Base-by-base conservation (phyloP, 495 filamentous ascomycete species). In the Hypomontagnella monticulosa region DNA sequence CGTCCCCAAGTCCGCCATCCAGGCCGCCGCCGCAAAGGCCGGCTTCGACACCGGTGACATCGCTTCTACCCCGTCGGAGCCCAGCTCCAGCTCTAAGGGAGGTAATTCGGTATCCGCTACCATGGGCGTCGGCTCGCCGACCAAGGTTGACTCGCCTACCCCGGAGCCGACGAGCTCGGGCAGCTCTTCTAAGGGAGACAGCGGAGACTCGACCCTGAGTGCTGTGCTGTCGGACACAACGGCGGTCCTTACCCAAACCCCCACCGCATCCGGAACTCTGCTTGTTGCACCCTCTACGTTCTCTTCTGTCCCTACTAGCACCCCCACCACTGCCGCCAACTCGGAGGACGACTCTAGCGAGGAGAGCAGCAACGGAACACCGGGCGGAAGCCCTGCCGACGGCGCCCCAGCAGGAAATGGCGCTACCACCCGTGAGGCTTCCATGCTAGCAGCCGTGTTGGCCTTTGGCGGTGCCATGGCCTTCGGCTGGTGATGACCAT, bases 361-460 rank as follows among this genome's bases (percentile, higher is more conserved):
- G 36, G 47, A 52, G 37, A 14, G 23, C 16, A 36, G 11, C 18
- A 27, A 60, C 27, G 41, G 59, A 18, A 23, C 57, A 14, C 20
- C 44, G 20, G 58, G 61, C 55, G 41, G 67, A 30, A 54, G 49
- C 49, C 34, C 61, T 3, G 44, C 63, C 9, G 43, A 41, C 15
- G 34, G 56, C 33, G 34, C 40, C 12, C 48, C 63, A 3, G 37
- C 34, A 9, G 43, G 55, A 1, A 47, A 43, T 9, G 55, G 49
- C 2, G 67, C 60, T 18, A 40, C 63, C 0, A 54, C 48, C 10
- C 54, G 56, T 40, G 49, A 65, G 15, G 57, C 71, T 32, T 70
- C 71, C 4, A 38, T 72, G 19, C 59, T 74, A 8, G 69, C 62
- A 4, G 66, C 70, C 16, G 49, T 70, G 12, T 32, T 74, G 27